A percentile compares a stretch with the other conserved stretches of the same genome.
Evolutionary conservation across 768 basidiomycete species (phyloP).

Genomic region (Panaeolus cyanescens): DNA sequence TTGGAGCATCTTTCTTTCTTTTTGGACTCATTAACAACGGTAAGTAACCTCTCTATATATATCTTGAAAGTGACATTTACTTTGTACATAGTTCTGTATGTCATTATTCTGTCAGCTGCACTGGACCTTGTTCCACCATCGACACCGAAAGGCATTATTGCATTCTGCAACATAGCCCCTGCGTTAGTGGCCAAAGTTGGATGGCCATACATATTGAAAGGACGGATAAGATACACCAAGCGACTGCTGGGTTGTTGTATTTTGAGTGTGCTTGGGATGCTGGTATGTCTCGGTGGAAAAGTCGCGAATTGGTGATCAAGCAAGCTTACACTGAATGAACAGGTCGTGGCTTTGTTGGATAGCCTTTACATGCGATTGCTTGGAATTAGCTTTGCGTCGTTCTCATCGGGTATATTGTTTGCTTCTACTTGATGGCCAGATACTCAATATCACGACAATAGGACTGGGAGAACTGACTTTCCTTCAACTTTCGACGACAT

Average conservation of each 20-base stretch:
- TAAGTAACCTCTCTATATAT: conserved; percentile 25
- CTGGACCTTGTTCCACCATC: conserved; percentile 90
- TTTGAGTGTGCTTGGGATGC: conserved; percentile 82
- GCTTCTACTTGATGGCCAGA: not conserved
- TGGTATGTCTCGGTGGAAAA: conserved; percentile 53
- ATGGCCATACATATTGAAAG: conserved; percentile 90
- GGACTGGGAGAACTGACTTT: conserved; percentile 95
- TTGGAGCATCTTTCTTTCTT: conserved; percentile 77
- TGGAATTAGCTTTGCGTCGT: conserved; percentile 61
- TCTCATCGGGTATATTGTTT: conserved; percentile 67
- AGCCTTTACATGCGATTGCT: conserved; percentile 68
- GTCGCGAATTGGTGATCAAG: not conserved
- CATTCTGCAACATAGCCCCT: conserved; percentile 94
- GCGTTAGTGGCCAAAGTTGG: conserved; percentile 84
- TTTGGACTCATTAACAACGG: conserved; percentile 95
- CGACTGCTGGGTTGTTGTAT: conserved; percentile 76
- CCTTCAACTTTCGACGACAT: conserved; percentile 88
- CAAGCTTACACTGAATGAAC: not conserved
- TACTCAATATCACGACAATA: conserved; percentile 22
- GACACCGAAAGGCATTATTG: conserved; percentile 93
- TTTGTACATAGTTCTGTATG: conserved; percentile 73
- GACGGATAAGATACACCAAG: conserved; percentile 77
- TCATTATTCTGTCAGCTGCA: conserved; percentile 95
- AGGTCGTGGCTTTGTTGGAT: conserved; percentile 81
- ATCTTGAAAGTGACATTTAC: conserved; percentile 3